Evolutionary conservation across 139 green algal species (phyloP), one percentile per base, ranked within the genome.

Genomic region (Picochlorum sp.): DNA sequence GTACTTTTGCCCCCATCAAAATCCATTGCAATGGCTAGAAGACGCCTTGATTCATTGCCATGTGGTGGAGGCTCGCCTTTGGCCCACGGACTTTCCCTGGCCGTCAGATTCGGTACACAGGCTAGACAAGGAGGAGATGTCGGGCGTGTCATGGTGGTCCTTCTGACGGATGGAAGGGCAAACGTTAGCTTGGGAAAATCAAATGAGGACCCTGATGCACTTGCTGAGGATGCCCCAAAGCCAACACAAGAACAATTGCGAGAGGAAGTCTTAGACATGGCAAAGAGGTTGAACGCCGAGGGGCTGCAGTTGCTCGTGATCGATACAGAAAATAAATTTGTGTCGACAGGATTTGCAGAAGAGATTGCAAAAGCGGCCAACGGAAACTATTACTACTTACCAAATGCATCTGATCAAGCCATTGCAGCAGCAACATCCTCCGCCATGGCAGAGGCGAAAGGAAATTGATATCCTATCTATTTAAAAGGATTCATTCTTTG

Each of bases 311-410:
- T 98, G 73, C 81, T 99, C 56, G 92, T 99, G 38, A 99, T 99
- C 58, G 94, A 99, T 83, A 98, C 51, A 57, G 71, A 78, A 65
- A 79, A 79, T 61, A 96, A 97, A 81, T 99, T 99, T 81, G 94
- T 99, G 38, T 95, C 83, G n/a, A 98, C 94, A 11, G 91, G 94
- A 20, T 98, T 98, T 81, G 91, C 94, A 6, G 88, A 98, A 78
- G 90, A 99, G 72, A 97, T 99, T 65, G 81, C 94, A 34, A 91
- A 91, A 67, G 79, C 81, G 28, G 77, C 74, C 1, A n/a, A 62
- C 15, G 85, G 83, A 52, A 78, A 82, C 51, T 75, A 78, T 55
- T 97, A 98, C 80, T 98, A 98, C 79, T 79, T 98, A 62, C 92
- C 92, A 14, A 96, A 97, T 61, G 92, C 92, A 8, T 83, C 62